Evolutionary conservation across 2,329 filamentous ascomycete species (phyloP).

Genomic region (Chrysoporthe puriensis): DNA sequence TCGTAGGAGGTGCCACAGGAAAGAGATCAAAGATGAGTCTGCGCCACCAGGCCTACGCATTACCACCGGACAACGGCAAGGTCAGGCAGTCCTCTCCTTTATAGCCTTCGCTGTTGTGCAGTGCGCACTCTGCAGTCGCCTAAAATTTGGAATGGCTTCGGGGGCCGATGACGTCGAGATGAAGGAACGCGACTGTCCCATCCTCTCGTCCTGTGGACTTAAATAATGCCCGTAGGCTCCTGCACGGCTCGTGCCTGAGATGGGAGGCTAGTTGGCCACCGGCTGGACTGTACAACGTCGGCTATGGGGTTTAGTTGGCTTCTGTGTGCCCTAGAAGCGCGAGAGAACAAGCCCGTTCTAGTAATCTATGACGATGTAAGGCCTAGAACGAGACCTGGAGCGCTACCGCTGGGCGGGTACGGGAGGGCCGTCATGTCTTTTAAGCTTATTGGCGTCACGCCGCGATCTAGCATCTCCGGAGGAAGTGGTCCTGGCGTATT

Average conservation of each 20-base stretch:
- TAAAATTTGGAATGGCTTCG: neutral
- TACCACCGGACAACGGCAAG: neutral
- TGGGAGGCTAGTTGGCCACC: neutral
- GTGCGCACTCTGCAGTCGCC: neutral
- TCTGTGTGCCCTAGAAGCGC: neutral
- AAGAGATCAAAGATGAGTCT: neutral
- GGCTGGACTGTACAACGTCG: neutral
- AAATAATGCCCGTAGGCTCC: neutral
- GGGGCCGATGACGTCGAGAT: conserved; percentile 4
- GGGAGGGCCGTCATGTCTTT: neutral
- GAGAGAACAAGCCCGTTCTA: neutral
- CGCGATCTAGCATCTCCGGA: neutral
- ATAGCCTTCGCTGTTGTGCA: neutral
- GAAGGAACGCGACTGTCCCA: too few relatives aligned
- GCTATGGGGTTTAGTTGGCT: neutral
- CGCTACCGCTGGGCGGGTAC: neutral
- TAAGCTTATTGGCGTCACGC: neutral
- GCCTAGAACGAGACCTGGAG: neutral
- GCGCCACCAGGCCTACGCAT: neutral
- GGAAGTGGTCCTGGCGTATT: neutral
- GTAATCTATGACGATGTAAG: neutral
- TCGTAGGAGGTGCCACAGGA: too few relatives aligned
- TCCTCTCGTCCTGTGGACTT: neutral
- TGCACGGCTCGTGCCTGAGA: neutral
- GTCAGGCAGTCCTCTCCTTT: neutral